Percentiles rank a stretch among this genome's conserved stretches.
Evolutionary conservation across 352 stramenopile genomes (phyloP).

Genomic region (Globisporangium spiculum): DNA sequence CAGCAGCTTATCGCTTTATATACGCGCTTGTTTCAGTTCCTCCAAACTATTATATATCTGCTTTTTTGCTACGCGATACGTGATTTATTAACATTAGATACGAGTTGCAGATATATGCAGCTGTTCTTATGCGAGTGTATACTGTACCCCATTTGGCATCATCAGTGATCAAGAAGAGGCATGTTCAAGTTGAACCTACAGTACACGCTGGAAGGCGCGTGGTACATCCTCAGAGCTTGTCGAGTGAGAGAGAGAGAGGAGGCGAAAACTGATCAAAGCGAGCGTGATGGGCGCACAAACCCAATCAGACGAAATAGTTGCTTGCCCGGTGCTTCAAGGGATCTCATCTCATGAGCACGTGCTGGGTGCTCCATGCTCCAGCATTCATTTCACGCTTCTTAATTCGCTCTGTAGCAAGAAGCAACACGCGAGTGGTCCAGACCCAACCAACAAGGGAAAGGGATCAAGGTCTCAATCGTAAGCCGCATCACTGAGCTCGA

Average conservation of each 20-base stretch:
- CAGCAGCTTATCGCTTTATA: too few species aligned
- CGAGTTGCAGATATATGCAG: too few species aligned
- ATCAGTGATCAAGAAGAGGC: too few species aligned
- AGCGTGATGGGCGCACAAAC: neutral
- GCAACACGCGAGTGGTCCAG: neutral
- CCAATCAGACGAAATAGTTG: neutral
- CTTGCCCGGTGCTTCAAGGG: neutral
- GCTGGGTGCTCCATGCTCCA: neutral
- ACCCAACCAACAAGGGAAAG: neutral
- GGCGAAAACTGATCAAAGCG: neutral
- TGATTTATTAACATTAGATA: too few species aligned
- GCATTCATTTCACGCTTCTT: neutral
- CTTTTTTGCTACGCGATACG: too few species aligned
- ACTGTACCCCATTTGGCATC: too few species aligned
- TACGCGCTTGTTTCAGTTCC: too few species aligned
- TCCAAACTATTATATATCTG: too few species aligned
- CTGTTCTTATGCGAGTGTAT: too few species aligned
- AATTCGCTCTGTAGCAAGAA: too few species aligned
- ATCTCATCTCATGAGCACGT: neutral
- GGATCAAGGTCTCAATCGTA: neutral
- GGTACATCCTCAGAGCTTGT: neutral
- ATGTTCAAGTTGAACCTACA: too few species aligned
- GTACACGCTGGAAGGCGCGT: too few species aligned
- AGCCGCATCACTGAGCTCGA: neutral
- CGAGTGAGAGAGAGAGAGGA: neutral